A percentile compares a stretch with the other conserved stretches of the same genome.
Conservation (phyloP, 2,329 filamentous ascomycete species). For the Botryotinia calthae region DNA sequence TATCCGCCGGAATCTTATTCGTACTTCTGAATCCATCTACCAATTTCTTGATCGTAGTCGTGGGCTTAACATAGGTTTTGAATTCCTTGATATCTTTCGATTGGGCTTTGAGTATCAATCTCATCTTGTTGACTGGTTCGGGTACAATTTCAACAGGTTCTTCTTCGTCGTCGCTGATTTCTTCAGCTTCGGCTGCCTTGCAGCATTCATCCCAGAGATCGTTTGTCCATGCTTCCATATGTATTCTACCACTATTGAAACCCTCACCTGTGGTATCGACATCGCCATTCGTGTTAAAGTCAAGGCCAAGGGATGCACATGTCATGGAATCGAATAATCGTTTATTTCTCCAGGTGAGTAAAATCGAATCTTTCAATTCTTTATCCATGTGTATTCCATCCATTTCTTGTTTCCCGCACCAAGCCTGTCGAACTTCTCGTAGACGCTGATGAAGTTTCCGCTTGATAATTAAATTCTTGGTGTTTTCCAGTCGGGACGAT, state of each 20-base stretch:
- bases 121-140: slow-evolving; percentile 41
- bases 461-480: slow-evolving; percentile 60
- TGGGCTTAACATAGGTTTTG: slow-evolving; percentile 50
- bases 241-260: slow-evolving; percentile 56
- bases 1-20: slow-evolving; percentile 50
- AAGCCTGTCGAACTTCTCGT: slow-evolving; percentile 63
- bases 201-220: slow-evolving; percentile 51
- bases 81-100: slow-evolving; percentile 50
- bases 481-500: slow-evolving; percentile 60
- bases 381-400: slow-evolving; percentile 40
- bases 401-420: slow-evolving; percentile 63
- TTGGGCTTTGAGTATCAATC: slow-evolving; percentile 49
- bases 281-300: slow-evolving; percentile 42
- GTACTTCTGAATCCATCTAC: slow-evolving; percentile 58
- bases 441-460: slow-evolving; percentile 67
- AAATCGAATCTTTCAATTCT: slow-evolving; percentile 53
- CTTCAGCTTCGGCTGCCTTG: slow-evolving; percentile 19
- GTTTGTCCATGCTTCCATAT: slow-evolving; percentile 74
- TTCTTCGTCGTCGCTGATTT: slow-evolving; percentile 30
- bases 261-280: slow-evolving; percentile 40
- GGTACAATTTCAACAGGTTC: slow-evolving; percentile 27
- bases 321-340: slow-evolving; percentile 75
- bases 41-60: slow-evolving; percentile 61
- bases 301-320: slow-evolving; percentile 64
- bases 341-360: slow-evolving; percentile 76